Base-by-base conservation (phyloP, 768 basidiomycete species). In the Lactifluus piperatus region DNA sequence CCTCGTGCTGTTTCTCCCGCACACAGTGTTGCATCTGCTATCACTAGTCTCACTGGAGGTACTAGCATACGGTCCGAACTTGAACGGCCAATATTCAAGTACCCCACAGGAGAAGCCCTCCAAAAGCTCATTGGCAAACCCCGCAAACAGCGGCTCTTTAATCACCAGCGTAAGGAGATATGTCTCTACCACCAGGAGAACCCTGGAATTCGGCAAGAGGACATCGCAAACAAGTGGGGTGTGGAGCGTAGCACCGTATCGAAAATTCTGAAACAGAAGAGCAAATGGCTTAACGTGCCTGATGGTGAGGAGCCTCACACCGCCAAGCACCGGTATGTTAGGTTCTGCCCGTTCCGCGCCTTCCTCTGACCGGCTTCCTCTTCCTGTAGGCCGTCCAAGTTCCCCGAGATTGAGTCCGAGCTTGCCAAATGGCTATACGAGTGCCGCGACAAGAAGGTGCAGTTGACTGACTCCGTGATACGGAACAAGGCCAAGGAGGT, bases 191-290 rank as follows among this genome's bases (percentile, higher is more conserved):
- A 84, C 60, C 72, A 76, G 53, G 72, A 82, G 4, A 75, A 89
- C 66, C 87, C 86, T 0, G 80, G 80, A 53, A 76, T 81, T 20
- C 81, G 87, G 58, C 92, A 94, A 70, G 90, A 93, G 67, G 88
- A 91, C 68, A 91, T 94, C 65, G 92, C 86, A 5, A 74, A 75
- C 11, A 73, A 74, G 32, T 94, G 86, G 69, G 81, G 81, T 51
- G 86, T 93, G 60, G 92, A 94, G 68, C 83, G 92, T 53, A 93
- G 90, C 73, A 94, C 92, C n/a, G 86, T 94, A 71, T 89, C 87
- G 73, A 94, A 94, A 74, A 93, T 92, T 62, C 77, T 94, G 64
- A 93, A 93, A 71, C 75, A 86, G 67, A 91, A 88, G 71, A 77
- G 78, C n/a, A 81, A 83, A 63, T 94, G 91, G 91, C 74, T 93